Evolutionary conservation across 2,329 filamentous ascomycete species (phyloP), one percentile per base, ranked within the genome.

Genomic region (Elsinoe ampelina): DNA sequence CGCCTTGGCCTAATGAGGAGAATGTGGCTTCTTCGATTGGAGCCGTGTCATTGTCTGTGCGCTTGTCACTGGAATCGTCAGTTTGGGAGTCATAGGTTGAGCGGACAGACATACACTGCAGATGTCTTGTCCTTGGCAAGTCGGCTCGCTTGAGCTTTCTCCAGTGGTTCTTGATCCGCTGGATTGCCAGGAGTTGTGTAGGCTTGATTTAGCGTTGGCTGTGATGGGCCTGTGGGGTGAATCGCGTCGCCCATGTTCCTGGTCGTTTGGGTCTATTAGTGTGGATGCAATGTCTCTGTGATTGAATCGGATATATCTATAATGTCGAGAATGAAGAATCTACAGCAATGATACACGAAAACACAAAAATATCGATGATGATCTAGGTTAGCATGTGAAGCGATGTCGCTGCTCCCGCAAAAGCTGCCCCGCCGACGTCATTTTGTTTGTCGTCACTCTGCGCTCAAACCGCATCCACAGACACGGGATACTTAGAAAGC

Each of bases 121-220:
- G 61, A 38, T 6, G 59, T 58, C 61, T 68, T 64, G 55, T 70
- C 59, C 5, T 63, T 55, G n/a, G 72, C 66, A 58, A 74, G 71
- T 55, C 63, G 57, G 5, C 64, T 55, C 4, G 72, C 63, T 51
- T 68, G 60, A 1, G 59, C 47, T 38, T 66, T 52, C 59, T 78
- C 75, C 50, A 65, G 57, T 10, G 73, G 72, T 58, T 71, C 68
- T 57, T 73, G 72, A 20, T 67, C 62, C n/a, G 66, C 71, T 34
- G 74, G 70, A 63, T 78, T 78, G 60, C 71, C 72, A 2, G 71
- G 65, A 2, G 73, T 75, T 11, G 70, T 70, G 70, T 78, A 78
- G 55, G 72, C 74, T 62, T 74, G 67, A 59, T 70, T 55, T 30
- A 68, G 66, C 48, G 69, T 67, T 15, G 76, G 76, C 62, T 78